These are phyloP conservation scores for Megacollybia marginata DNA, from an alignment of 768 basidiomycete genomes.

Conservation along the genomic window DNA sequence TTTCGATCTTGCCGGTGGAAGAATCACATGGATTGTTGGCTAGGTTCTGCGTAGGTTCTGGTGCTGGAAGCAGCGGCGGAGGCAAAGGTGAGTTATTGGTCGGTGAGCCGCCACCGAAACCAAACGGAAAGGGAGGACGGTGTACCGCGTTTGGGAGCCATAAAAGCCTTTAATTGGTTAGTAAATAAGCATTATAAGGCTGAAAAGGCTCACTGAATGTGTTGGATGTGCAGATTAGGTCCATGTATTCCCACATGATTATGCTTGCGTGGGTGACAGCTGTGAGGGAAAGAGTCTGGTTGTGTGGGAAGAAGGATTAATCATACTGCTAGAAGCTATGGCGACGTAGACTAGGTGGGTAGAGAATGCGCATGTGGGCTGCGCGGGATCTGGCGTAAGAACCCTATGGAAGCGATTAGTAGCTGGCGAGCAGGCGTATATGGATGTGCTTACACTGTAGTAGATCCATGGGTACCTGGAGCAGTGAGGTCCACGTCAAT, in stretches of 20 bases:
- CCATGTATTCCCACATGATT: slow-evolving; percentile 84
- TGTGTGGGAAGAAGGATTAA: neutral
- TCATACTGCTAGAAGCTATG: slow-evolving; percentile 75
- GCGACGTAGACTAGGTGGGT: slow-evolving; percentile 84
- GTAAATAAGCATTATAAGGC: no score
- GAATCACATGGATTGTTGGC: no score
- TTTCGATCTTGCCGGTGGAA: no score
- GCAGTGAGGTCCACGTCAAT: slow-evolving; percentile 67
- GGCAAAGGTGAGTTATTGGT: no score
- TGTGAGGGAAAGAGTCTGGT: slow-evolving; percentile 20
- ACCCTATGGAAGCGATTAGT: slow-evolving; percentile 35
- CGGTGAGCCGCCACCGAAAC: no score
- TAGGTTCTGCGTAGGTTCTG: no score
- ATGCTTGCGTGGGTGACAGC: slow-evolving; percentile 82
- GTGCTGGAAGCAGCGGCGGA: no score
- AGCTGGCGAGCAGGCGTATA: neutral
- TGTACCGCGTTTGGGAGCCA: no score
- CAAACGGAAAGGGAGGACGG: no score
- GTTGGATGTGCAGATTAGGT: slow-evolving; percentile 65
- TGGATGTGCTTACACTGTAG: slow-evolving; percentile 64
- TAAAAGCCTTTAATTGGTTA: no score
- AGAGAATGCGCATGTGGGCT: slow-evolving; percentile 83
- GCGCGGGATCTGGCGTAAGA: slow-evolving; percentile 92
- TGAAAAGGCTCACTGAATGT: no score
- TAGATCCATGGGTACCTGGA: slow-evolving; percentile 83